phyloP scores from a whole-genome alignment of 225 moss, liverwort and hornwort species.

The Thuidium tamariscinum region DNA sequence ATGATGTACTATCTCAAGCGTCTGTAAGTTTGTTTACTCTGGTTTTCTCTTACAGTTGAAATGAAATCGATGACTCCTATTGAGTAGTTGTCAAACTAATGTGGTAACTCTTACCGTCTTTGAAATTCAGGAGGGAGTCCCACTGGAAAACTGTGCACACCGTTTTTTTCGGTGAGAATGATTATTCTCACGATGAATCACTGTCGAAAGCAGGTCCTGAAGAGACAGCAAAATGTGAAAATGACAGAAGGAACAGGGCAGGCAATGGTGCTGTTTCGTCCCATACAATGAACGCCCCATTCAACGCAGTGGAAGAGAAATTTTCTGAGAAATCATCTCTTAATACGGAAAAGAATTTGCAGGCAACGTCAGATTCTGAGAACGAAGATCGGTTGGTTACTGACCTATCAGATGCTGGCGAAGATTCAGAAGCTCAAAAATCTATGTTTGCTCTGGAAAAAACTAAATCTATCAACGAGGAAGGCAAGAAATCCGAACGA shows the following conservation, averaged over 20 bases:
- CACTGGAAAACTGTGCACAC: conserved; percentile 69
- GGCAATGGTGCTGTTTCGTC: not conserved
- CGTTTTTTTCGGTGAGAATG: conserved; percentile 53
- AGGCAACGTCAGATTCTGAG: not conserved
- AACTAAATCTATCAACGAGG: not conserved
- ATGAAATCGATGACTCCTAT: not conserved
- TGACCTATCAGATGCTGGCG: conserved; percentile 12
- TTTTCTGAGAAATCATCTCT: not conserved
- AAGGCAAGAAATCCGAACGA: not conserved
- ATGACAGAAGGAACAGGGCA: conserved; percentile 10
- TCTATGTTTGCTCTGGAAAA: not conserved
- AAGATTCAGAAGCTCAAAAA: not conserved
- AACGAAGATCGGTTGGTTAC: conserved; percentile 22
- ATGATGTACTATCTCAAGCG: not conserved
- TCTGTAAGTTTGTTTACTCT: not conserved
- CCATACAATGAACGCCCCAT: not conserved
- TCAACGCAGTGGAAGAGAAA: conserved; percentile 1
- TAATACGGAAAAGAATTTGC: not conserved
- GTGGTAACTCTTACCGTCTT: not conserved
- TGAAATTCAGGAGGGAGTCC: conserved; percentile 31
- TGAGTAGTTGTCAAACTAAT: not conserved
- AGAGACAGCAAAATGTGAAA: conserved; percentile 3
- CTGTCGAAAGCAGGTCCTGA: conserved; percentile 1
- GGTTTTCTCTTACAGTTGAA: not conserved
- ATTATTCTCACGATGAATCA: conserved; percentile 34